These are phyloP conservation scores for Sherardia arvensis DNA, from an alignment of 257 asterid species.

Conservation along the genomic window DNA sequence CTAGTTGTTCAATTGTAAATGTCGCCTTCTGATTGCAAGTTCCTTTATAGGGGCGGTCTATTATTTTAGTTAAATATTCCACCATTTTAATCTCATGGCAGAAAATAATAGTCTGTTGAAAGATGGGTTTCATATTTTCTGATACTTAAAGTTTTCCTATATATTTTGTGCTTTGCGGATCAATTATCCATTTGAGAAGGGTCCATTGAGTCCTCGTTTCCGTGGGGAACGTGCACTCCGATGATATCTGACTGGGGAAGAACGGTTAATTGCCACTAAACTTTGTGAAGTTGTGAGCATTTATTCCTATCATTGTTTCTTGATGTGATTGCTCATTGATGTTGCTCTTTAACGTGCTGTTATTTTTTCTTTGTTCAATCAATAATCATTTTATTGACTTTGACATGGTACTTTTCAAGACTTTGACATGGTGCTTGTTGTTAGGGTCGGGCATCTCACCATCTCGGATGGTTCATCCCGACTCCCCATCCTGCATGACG, in stretches of 20 bases:
- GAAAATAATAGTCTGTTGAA: background rate
- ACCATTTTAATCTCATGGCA: background rate
- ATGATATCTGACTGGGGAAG: constrained; percentile 91
- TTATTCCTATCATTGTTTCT: background rate
- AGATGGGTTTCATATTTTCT: background rate
- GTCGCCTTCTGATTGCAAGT: background rate
- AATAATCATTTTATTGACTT: background rate
- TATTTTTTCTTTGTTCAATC: background rate
- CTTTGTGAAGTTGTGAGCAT: constrained; percentile 86
- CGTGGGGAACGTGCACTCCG: constrained; percentile 96
- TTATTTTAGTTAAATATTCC: background rate
- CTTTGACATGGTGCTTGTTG: no score
- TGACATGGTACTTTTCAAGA: background rate
- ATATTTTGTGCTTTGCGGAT: constrained; percentile 38
- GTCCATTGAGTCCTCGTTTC: constrained; percentile 90
- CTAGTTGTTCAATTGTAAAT: no score
- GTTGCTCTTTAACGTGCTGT: background rate
- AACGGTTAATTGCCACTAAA: constrained; percentile 89
- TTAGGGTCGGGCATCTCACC: no score
- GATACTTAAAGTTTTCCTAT: background rate
- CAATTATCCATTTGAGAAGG: constrained; percentile 93
- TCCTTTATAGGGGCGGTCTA: no score
- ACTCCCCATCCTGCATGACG: no score
- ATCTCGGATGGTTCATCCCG: no score
- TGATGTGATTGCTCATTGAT: background rate